Evolutionary conservation across 2,329 filamentous ascomycete genomes (phyloP).

Genomic region (Ophiostoma sp.): DNA sequence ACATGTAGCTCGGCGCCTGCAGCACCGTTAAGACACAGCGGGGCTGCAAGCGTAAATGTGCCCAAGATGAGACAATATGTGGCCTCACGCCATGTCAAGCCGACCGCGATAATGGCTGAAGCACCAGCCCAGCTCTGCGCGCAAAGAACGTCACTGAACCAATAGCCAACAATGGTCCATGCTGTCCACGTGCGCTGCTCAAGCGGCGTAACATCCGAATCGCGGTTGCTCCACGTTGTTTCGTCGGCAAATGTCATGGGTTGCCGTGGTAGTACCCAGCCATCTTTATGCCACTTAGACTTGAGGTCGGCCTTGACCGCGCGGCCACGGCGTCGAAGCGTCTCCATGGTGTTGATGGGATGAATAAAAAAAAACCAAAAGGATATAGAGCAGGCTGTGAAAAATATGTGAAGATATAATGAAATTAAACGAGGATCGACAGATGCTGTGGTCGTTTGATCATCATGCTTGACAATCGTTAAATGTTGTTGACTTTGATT

Average conservation of each 20-base stretch:
- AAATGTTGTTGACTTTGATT: background rate
- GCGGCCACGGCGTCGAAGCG: background rate
- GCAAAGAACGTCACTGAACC: slow-evolving; percentile 48
- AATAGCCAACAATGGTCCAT: slow-evolving; percentile 41
- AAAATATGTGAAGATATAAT: background rate
- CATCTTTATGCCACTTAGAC: slow-evolving; percentile 39
- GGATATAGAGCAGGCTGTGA: background rate
- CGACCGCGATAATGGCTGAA: slow-evolving; percentile 47
- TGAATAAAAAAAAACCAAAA: background rate
- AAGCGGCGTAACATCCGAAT: slow-evolving; percentile 47
- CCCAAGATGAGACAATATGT: slow-evolving; percentile 55
- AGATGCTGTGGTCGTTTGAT: background rate
- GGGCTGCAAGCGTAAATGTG: slow-evolving; percentile 57
- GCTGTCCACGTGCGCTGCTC: slow-evolving; percentile 48
- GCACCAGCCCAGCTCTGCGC: slow-evolving; percentile 49
- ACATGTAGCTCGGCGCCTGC: slow-evolving; percentile 48
- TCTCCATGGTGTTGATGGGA: slow-evolving; percentile 3
- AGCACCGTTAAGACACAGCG: slow-evolving; percentile 48
- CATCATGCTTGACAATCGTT: background rate
- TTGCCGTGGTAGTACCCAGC: slow-evolving; percentile 45
- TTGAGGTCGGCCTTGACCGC: slow-evolving; percentile 37
- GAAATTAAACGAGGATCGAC: background rate
- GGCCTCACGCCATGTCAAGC: slow-evolving; percentile 49
- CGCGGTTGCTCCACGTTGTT: slow-evolving; percentile 45
- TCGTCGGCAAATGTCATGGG: slow-evolving; percentile 43